Evolutionary conservation across 2,329 filamentous ascomycete genomes (phyloP), one percentile per base, ranked within the genome.

Genomic region (Endocalyx cinctus): DNA sequence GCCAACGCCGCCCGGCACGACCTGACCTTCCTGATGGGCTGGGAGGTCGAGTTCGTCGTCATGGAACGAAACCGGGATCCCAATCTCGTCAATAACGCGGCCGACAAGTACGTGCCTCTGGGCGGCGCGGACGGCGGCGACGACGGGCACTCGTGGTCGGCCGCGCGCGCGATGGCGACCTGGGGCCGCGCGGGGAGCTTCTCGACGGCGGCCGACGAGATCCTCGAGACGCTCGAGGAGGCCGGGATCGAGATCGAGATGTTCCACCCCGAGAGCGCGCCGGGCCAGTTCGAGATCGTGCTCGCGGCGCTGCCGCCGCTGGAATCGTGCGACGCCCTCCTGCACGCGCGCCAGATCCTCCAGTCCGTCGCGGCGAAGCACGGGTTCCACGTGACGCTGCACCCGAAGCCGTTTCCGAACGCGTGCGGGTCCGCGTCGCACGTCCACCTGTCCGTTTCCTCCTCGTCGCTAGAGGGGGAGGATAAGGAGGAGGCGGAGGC

Each of bases 11-110:
- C 69, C 10, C 47, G 59, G 2, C 63, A 74, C 23, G 66, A 68
- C 2, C 64, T 87, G 3, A 58, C 67, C 4, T 77, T 88, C 29
- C 65, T 81, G 0, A 59, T 87, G 12, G 87, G 87, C 0, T 94
- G 92, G 45, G 87, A 94, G 57, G 77, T 94, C 25, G 87, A 94
- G 57, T 75, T 92, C 8, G 70, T 85, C 2, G 79, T 94, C 43
- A 64, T 90, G 43, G 69, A 70, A 25, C 69, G 69, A 14, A 49
- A 58, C 20, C 46, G 51, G 6, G 47, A 58, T 17, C 42, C 56
- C 12, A 44, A 23, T 14, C 48, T 58, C 19, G 46, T 51, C 6
- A 47, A 58, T 17, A 42, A 55, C 12, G 44, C 42, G 5, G 39
- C 44, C 1, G 44, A 52, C 8, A 55, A 58, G 4, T 64, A 60